Evolutionary conservation across 768 basidiomycete species (phyloP), one percentile per base, ranked within the genome.

Genomic region (Nidularia pulvinata): DNA sequence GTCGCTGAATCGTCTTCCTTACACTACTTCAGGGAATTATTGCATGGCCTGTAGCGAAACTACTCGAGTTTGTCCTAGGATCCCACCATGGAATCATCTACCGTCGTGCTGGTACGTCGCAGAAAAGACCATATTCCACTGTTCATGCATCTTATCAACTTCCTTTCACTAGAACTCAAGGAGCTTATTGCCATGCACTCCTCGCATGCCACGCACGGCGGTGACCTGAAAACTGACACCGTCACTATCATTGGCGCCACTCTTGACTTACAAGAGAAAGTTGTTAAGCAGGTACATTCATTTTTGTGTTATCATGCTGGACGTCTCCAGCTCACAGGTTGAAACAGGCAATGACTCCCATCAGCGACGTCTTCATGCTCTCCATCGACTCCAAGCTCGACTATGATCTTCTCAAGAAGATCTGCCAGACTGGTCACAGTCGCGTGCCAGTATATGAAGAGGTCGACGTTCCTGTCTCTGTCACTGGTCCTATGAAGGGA

Each of bases 21-120:
- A 30, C 2, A 30, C 7, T 1, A 25, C 56, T 46, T 39, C 50
- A 92, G 90, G 86, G 82, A 4, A 68, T 91, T 11, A 70, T 95
- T 45, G 78, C 91, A 2, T 95, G 91, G 90, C 93, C 93, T 2
- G 83, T 93, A 6, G 90, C 93, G 0, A 93, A 92, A 63, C 61
- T 95, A 0, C 78, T 95, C 7, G 89, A 93, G 61, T 80, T 83
- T 53, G 81, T 80, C 3, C 79, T 96, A 4, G 93, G 93, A 5
- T 72, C 86, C 0, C 91, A 95, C 66, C 91, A 94, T 63, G 94
- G 94, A 22, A 93, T 95, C 64, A 93, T 95, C 48, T 96, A 95
- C 61, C 82, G 93, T 6, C 81, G 93, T 51, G 83, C 80, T 54
- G 83, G 82, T 81, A 7, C 5, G 25, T 30, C 4, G 25, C 3